phyloP scores from a whole-genome alignment of 2,329 filamentous ascomycete species.

The Ilyonectria mors-panacis region DNA sequence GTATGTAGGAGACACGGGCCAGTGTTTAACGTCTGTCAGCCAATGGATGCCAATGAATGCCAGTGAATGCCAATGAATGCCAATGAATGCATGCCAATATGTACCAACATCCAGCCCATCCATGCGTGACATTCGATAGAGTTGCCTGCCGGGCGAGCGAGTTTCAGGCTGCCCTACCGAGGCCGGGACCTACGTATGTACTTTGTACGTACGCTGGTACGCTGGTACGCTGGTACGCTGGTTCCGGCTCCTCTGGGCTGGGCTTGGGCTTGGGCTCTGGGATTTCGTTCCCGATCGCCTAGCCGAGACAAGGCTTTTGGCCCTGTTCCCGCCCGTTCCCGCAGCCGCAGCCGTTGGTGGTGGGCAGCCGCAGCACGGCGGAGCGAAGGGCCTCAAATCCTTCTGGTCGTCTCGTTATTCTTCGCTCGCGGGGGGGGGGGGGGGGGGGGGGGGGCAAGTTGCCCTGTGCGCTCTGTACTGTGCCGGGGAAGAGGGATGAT shows the following conservation, averaged over 20 bases:
- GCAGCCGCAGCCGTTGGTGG: slow-evolving; percentile 1
- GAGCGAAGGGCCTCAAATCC: slow-evolving; percentile 5
- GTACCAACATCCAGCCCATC: neutral
- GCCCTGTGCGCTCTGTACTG: neutral
- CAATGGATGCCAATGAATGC: neutral
- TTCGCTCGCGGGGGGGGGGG: neutral
- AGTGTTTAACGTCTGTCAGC: too few species aligned
- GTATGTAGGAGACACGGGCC: too few species aligned
- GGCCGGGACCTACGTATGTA: neutral
- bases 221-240: neutral
- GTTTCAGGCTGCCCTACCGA: neutral
- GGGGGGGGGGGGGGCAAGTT: neutral
- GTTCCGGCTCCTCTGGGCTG: neutral
- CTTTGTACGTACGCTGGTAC: neutral
- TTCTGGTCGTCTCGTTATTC: neutral
- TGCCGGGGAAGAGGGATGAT: neutral
- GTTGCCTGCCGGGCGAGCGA: neutral
- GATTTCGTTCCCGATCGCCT: slow-evolving; percentile 3
- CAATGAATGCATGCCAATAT: too few species aligned
- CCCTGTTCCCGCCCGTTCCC: slow-evolving; percentile 6
- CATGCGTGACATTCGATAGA: neutral
- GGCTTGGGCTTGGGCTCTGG: neutral
- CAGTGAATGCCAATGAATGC: neutral
- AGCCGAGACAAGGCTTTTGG: slow-evolving; percentile 5
- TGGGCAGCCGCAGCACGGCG: neutral